Conservation (phyloP, 2,329 filamentous ascomycete species). For the Emergomyces pasteurianus region DNA sequence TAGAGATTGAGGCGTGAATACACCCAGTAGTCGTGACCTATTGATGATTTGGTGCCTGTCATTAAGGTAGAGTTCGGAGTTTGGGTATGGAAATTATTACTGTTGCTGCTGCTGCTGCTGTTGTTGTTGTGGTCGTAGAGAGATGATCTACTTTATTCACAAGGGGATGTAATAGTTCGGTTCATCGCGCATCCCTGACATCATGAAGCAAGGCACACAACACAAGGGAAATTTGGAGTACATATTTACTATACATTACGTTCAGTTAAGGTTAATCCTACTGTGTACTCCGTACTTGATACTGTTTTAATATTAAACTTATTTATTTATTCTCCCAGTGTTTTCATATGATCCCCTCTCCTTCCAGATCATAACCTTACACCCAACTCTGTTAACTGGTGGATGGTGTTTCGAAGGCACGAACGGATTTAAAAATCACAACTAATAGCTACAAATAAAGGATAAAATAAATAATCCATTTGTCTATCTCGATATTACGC, state of each 20-base stretch:
- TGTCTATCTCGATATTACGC: slow-evolving; percentile 1
- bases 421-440: background rate
- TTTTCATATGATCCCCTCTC: background rate
- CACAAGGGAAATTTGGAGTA: too few species aligned
- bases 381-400: background rate
- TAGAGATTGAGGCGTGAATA: background rate
- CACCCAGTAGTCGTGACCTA: background rate
- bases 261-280: too few species aligned
- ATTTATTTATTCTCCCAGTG: background rate
- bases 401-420: background rate
- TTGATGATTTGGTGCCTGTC: background rate
- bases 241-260: too few species aligned
- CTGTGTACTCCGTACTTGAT: background rate
- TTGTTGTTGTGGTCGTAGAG: background rate
- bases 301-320: too few species aligned
- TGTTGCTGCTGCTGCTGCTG: background rate
- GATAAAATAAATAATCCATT: background rate
- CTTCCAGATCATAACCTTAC: background rate
- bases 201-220: background rate
- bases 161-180: background rate
- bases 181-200: background rate
- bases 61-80: background rate
- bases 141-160: too few species aligned
- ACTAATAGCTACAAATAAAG: background rate
- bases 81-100: too few species aligned